phyloP scores from a whole-genome alignment of 164 flowering plant genomes.

The Chloranthus sessilifolius region DNA sequence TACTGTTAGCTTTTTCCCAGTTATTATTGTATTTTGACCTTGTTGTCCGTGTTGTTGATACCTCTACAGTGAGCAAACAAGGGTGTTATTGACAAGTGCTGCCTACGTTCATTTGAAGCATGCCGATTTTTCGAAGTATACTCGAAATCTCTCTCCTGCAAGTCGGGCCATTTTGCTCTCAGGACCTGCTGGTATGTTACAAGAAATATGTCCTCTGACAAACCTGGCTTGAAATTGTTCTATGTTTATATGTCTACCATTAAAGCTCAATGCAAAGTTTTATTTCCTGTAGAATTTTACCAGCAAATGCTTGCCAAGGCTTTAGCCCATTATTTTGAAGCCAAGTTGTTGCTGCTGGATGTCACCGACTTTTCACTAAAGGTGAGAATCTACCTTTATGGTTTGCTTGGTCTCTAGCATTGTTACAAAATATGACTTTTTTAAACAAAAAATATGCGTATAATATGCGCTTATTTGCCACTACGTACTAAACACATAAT shows the following conservation, averaged over 20 bases:
- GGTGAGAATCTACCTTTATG: slow-evolving; percentile 31
- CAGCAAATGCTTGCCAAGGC: slow-evolving; percentile 99
- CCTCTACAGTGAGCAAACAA: slow-evolving; percentile 92
- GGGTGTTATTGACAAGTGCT: slow-evolving; percentile 79
- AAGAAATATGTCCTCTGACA: neutral
- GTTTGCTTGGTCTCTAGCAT: too few species aligned
- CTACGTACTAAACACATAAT: too few species aligned
- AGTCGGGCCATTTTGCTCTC: slow-evolving; percentile 88
- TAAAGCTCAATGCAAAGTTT: slow-evolving; percentile 10
- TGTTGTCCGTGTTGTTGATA: too few species aligned
- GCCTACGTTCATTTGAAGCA: slow-evolving; percentile 92
- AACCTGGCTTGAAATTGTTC: neutral
- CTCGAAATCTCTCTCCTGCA: slow-evolving; percentile 87
- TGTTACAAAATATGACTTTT: neutral
- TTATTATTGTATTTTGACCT: too few species aligned
- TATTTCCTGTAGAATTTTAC: slow-evolving; percentile 59
- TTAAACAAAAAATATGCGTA: too few species aligned
- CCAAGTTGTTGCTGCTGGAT: slow-evolving; percentile 84
- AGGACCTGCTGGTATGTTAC: slow-evolving; percentile 84
- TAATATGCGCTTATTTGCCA: too few species aligned
- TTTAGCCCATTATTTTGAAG: slow-evolving; percentile 82
- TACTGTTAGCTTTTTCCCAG: too few species aligned
- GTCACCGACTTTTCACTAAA: slow-evolving; percentile 79
- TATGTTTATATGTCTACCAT: neutral
- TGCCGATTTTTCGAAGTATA: slow-evolving; percentile 65